A percentile compares a stretch with the other conserved stretches of the same genome.
phyloP scores from a whole-genome alignment of 176 grass and related monocot species.

The Alloteropsis semialata region DNA sequence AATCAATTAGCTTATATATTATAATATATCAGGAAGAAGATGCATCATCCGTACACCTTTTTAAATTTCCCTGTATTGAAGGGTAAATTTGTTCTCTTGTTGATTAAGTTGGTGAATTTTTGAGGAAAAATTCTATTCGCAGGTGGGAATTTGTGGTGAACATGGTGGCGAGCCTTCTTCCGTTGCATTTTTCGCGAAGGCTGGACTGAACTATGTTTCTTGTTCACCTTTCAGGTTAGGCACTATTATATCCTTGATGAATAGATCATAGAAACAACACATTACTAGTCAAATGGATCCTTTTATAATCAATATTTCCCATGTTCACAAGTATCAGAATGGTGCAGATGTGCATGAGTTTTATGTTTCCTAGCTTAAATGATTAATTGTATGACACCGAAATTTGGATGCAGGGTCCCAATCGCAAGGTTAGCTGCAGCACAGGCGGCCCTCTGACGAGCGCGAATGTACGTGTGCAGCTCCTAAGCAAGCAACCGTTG shows the following conservation, averaged over 20 bases:
- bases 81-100: background rate
- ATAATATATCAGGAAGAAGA: background rate
- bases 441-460: conserved; percentile 48
- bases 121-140: background rate
- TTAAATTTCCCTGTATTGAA: background rate
- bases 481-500: background rate
- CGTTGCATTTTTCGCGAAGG: conserved; percentile 82
- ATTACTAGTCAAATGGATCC: background rate
- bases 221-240: conserved; percentile 90
- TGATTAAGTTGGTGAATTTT: background rate
- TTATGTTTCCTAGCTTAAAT: background rate
- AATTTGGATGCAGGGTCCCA: conserved; percentile 56
- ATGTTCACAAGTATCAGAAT: no score
- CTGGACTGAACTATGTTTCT: conserved; percentile 86
- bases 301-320: background rate
- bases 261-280: background rate
- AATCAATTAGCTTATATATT: background rate
- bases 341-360: background rate
- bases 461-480: background rate
- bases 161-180: conserved; percentile 95
- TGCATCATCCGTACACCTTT: background rate
- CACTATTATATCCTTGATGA: background rate
- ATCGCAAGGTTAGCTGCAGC: conserved; percentile 78
- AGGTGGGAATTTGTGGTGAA: conserved; percentile 90
- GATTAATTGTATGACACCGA: background rate